These are phyloP conservation scores for Daldinia eschscholtzii DNA, from an alignment of 2,329 filamentous ascomycete genomes.

Conservation along the genomic window DNA sequence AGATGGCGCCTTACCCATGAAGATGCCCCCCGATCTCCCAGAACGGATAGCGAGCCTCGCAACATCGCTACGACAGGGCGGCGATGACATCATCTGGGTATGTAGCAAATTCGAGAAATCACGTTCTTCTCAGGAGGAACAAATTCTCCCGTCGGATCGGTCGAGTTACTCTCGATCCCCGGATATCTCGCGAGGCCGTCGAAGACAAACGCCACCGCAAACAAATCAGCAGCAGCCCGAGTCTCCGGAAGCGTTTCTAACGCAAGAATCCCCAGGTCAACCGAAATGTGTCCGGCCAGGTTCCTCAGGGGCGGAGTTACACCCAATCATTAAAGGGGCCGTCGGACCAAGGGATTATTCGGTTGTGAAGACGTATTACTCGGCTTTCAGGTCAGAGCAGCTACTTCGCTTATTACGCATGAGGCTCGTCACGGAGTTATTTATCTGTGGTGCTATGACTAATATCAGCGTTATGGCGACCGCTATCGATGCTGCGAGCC, in stretches of 20 bases:
- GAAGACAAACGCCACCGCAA: conserved; percentile 49
- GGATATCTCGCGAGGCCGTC: conserved; percentile 43
- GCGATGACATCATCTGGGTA: conserved; percentile 85
- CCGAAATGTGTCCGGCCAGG: conserved; percentile 60
- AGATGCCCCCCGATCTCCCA: conserved; percentile 73
- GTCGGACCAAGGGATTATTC: conserved; percentile 64
- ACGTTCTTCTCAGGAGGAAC: conserved; percentile 67
- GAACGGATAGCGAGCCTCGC: conserved; percentile 75
- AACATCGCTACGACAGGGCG: conserved; percentile 77
- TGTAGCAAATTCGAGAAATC: conserved; percentile 78
- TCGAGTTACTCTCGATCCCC: conserved; percentile 30
- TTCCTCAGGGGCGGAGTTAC: conserved; percentile 62
- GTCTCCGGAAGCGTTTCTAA: conserved; percentile 57
- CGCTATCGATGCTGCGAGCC: conserved; percentile 87
- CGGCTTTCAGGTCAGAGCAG: conserved; percentile 81
- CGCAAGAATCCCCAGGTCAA: conserved; percentile 51
- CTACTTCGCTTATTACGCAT: conserved; percentile 83
- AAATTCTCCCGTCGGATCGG: conserved; percentile 61
- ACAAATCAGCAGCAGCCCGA: conserved; percentile 36
- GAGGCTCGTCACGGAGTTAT: conserved; percentile 90
- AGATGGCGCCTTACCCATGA: conserved; percentile 75
- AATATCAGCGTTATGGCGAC: conserved; percentile 94
- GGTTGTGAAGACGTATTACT: conserved; percentile 83
- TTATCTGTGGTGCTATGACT: conserved; percentile 86
- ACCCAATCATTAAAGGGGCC: conserved; percentile 57